A percentile compares a stretch with the other conserved stretches of the same genome.
Conservation (phyloP, 495 filamentous ascomycete genomes). For the Penicillium taxi region DNA sequence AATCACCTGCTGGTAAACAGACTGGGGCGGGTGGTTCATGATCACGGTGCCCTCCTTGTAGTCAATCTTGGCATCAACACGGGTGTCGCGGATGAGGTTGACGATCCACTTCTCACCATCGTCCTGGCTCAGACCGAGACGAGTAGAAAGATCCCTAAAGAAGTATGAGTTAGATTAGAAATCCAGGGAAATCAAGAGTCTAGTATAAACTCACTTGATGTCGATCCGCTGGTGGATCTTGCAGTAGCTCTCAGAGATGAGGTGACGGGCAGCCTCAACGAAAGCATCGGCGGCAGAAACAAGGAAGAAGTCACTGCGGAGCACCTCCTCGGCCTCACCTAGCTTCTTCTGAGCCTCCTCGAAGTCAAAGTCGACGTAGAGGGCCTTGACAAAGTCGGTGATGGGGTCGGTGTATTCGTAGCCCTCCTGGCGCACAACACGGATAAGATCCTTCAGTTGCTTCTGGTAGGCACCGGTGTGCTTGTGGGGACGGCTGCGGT, state of each 20-base stretch:
- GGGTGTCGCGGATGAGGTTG: conserved; percentile 93
- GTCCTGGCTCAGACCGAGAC: conserved; percentile 80
- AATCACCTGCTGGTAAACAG: conserved; percentile 98
- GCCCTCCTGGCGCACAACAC: conserved; percentile 88
- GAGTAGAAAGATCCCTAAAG: conserved; percentile 70
- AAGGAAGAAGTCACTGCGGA: conserved; percentile 93
- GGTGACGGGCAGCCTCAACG: conserved; percentile 86
- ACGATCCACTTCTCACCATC: conserved; percentile 99
- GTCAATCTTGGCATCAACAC: conserved; percentile 97
- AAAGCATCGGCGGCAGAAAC: conserved; percentile 76
- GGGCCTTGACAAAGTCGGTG: conserved; percentile 89
- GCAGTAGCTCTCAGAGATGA: conserved; percentile 98
- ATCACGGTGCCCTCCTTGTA: conserved; percentile 97
- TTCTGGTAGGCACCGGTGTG: conserved; percentile 81
- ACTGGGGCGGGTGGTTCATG: conserved; percentile 98
- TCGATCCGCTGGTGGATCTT: conserved; percentile 98
- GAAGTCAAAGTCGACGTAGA: conserved; percentile 97
- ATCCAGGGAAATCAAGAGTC: neutral
- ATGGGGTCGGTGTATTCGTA: conserved; percentile 97
- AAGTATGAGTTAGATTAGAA: conserved; percentile 15
- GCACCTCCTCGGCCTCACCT: conserved; percentile 80
- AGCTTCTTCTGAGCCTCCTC: conserved; percentile 95
- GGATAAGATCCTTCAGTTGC: conserved; percentile 92
- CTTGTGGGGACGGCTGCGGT: conserved; percentile 76
- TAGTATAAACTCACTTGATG: conserved; percentile 59